Percentiles rank a stretch among this genome's conserved stretches.
phyloP scores from a whole-genome alignment of 129 eudicot species.

The Apium graveolens region DNA sequence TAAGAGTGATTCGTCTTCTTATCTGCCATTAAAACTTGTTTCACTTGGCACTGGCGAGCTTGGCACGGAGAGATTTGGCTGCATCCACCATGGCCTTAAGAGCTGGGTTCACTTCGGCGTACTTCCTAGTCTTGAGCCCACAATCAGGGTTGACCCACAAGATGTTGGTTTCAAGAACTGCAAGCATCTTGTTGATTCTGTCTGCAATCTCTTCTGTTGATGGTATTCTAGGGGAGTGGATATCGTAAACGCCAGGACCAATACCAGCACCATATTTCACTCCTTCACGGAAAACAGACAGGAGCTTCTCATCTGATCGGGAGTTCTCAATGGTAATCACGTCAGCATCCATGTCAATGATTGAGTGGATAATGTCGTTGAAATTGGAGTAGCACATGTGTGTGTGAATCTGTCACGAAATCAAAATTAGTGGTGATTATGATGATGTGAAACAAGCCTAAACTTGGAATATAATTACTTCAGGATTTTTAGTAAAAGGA shows the following conservation, averaged over 20 bases:
- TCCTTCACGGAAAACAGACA: slow-evolving; percentile 88
- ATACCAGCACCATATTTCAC: slow-evolving; percentile 82
- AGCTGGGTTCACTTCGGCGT: slow-evolving; percentile 70
- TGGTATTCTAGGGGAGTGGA: slow-evolving; percentile 87
- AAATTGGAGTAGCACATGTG: slow-evolving; percentile 96
- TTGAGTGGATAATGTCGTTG: slow-evolving; percentile 84
- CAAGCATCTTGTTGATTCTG: slow-evolving; percentile 76
- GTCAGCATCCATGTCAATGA: slow-evolving; percentile 90
- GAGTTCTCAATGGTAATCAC: slow-evolving; percentile 92
- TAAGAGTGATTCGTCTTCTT: neutral
- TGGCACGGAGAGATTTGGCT: slow-evolving; percentile 59
- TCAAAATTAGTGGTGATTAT: neutral
- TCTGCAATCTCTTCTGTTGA: slow-evolving; percentile 79
- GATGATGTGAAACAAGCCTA: neutral
- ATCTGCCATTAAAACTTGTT: neutral
- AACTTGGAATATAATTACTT: neutral
- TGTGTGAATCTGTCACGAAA: slow-evolving; percentile 53
- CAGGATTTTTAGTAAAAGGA: neutral
- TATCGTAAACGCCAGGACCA: slow-evolving; percentile 85
- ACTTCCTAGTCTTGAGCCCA: slow-evolving; percentile 89
- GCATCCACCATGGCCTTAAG: slow-evolving; percentile 68
- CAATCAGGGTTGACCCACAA: slow-evolving; percentile 94
- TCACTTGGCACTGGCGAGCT: slow-evolving; percentile 67
- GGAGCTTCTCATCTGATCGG: slow-evolving; percentile 83
- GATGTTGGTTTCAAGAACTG: slow-evolving; percentile 62